phyloP scores from a whole-genome alignment of 768 basidiomycete species.

The Suillus luteus region DNA sequence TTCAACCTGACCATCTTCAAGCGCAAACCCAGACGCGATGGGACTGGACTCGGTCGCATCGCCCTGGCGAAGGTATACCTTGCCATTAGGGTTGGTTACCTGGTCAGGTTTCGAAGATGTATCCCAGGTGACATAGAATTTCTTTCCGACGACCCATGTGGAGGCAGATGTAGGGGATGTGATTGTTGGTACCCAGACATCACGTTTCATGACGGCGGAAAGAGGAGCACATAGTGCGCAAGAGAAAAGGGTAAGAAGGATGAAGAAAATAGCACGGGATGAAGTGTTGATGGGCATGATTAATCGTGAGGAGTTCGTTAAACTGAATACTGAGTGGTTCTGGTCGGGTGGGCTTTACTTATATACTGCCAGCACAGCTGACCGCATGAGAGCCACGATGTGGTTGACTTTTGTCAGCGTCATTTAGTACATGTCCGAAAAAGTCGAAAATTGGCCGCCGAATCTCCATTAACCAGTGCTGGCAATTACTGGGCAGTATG shows the following conservation, averaged over 20 bases:
- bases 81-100: slow-evolving; percentile 50
- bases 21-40: slow-evolving; percentile 41
- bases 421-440: not conserved
- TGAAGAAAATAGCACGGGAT: slow-evolving; percentile 13
- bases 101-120: slow-evolving; percentile 41
- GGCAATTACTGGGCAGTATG: not conserved
- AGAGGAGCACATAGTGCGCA: slow-evolving; percentile 35
- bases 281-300: slow-evolving; percentile 19
- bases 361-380: slow-evolving; percentile 23
- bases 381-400: slow-evolving; percentile 8
- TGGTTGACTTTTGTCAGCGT: not conserved
- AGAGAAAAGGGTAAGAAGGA: slow-evolving; percentile 27
- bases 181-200: slow-evolving; percentile 51
- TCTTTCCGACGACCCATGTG: slow-evolving; percentile 44
- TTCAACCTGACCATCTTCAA: slow-evolving; percentile 36
- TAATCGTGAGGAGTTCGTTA: slow-evolving; percentile 9
- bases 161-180: slow-evolving; percentile 36
- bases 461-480: not conserved
- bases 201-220: slow-evolving; percentile 30
- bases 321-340: slow-evolving; percentile 2
- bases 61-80: slow-evolving; percentile 43
- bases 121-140: slow-evolving; percentile 50
- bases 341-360: not conserved
- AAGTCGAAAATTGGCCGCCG: not conserved
- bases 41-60: slow-evolving; percentile 33